phyloP scores from a whole-genome alignment of 768 basidiomycete species.

The Suillus americanus region DNA sequence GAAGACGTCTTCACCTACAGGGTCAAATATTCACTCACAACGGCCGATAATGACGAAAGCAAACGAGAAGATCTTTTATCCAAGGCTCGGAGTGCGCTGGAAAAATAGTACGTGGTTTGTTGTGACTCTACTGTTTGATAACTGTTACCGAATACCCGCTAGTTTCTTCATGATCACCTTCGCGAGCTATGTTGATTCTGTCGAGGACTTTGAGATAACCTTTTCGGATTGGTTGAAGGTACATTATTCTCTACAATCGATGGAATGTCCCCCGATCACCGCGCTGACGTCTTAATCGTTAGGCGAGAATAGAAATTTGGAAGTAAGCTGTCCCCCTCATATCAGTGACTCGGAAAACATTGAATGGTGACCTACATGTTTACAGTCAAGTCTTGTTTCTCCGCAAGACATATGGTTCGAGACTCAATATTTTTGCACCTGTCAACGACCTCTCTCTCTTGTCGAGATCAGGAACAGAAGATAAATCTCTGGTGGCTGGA shows the following conservation, averaged over 20 bases:
- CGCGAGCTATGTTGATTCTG: conserved; percentile 79
- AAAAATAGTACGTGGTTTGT: conserved; percentile 79
- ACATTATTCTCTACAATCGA: conserved; percentile 10
- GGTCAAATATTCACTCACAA: conserved; percentile 81
- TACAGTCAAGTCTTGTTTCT: conserved; percentile 83
- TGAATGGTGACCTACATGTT: conserved; percentile 3
- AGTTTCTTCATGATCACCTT: conserved; percentile 96
- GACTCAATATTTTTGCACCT: conserved; percentile 88
- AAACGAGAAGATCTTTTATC: conserved; percentile 51
- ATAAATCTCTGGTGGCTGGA: conserved; percentile 59
- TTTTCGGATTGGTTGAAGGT: conserved; percentile 92
- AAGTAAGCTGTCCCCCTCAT: conserved; percentile 56
- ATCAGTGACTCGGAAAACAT: not conserved
- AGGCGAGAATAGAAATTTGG: conserved; percentile 88
- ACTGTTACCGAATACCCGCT: not conserved
- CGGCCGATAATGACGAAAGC: conserved; percentile 63
- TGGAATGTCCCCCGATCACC: not conserved
- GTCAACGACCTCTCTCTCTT: conserved; percentile 84
- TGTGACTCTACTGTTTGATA: conserved; percentile 2
- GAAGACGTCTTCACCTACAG: conserved; percentile 86
- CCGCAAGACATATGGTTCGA: conserved; percentile 76
- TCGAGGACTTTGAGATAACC: conserved; percentile 58
- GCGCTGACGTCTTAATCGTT: not conserved
- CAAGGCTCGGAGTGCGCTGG: conserved; percentile 73
- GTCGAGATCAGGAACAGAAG: conserved; percentile 65